phyloP scores from a whole-genome alignment of 129 eudicot species.

The Arctium minus region DNA sequence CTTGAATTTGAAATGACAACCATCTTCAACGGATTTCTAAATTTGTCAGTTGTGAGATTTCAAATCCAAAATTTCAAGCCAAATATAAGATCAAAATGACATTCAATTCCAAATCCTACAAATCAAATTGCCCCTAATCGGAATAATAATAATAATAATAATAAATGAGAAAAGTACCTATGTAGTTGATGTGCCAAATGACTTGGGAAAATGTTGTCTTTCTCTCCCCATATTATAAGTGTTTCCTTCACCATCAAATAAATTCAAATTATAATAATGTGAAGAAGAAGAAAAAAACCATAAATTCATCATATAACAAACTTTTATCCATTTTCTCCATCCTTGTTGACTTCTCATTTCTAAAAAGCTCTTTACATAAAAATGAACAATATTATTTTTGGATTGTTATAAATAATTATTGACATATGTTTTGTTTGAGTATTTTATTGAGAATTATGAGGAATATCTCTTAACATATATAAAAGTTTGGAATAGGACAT shows the following conservation, averaged over 20 bases:
- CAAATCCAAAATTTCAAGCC: background rate
- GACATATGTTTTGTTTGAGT: too few relatives aligned
- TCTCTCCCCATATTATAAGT: conserved; percentile 72
- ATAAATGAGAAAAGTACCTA: conserved; percentile 22
- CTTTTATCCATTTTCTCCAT: background rate
- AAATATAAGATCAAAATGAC: too few relatives aligned
- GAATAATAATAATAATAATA: too few relatives aligned
- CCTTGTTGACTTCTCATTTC: background rate
- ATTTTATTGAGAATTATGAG: too few relatives aligned
- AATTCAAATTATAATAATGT: background rate
- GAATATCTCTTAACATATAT: too few relatives aligned
- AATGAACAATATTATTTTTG: background rate
- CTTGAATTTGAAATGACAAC: too few relatives aligned
- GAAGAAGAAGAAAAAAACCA: background rate
- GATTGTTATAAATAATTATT: too few relatives aligned
- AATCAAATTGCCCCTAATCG: too few relatives aligned
- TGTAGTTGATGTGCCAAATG: conserved; percentile 48
- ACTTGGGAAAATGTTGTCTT: conserved; percentile 62
- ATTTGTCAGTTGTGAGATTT: background rate
- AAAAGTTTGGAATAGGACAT: too few relatives aligned
- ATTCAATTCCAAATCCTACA: background rate
- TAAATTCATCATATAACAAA: background rate
- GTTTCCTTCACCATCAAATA: conserved; percentile 48
- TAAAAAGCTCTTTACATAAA: too few relatives aligned
- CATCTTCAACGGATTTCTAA: background rate